phyloP scores from a whole-genome alignment of 2,329 filamentous ascomycete species.

The Microsporum audouinii region DNA sequence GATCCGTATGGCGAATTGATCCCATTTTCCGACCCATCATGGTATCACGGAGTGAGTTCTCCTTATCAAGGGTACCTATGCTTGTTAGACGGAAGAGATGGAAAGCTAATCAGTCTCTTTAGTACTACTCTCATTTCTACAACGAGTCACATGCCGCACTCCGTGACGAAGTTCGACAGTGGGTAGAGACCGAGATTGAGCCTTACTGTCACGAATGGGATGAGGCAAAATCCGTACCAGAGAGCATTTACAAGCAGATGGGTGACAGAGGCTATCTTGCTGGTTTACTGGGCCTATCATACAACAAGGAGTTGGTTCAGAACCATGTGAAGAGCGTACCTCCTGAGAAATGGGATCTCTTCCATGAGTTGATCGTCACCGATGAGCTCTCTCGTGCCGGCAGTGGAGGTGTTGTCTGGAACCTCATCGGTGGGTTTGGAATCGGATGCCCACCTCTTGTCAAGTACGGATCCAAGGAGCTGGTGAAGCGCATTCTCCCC shows the following conservation, averaged over 20 bases:
- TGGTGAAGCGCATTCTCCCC: constrained; percentile 79
- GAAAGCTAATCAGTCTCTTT: constrained; percentile 3
- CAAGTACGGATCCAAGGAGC: constrained; percentile 77
- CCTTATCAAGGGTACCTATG: neutral
- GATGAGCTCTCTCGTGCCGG: constrained; percentile 84
- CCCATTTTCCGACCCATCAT: constrained; percentile 82
- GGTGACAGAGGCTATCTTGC: constrained; percentile 81
- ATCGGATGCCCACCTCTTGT: constrained; percentile 86
- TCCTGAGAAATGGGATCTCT: constrained; percentile 89
- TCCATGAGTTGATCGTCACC: constrained; percentile 92
- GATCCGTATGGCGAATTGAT: constrained; percentile 79
- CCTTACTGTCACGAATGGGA: constrained; percentile 94
- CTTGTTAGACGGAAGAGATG: neutral
- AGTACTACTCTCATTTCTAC: constrained; percentile 96
- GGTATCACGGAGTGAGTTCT: constrained; percentile 77
- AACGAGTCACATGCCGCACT: constrained; percentile 89
- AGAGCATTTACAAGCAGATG: constrained; percentile 88
- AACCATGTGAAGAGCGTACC: constrained; percentile 65
- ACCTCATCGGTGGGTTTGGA: constrained; percentile 88
- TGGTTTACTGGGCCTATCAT: constrained; percentile 72
- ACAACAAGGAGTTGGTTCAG: constrained; percentile 62
- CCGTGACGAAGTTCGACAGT: constrained; percentile 79
- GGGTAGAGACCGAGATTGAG: constrained; percentile 81
- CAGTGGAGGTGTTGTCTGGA: constrained; percentile 93
- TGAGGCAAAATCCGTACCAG: constrained; percentile 80